Conservation (phyloP, 495 filamentous ascomycete genomes). For the Neurospora tetrasperma region DNA sequence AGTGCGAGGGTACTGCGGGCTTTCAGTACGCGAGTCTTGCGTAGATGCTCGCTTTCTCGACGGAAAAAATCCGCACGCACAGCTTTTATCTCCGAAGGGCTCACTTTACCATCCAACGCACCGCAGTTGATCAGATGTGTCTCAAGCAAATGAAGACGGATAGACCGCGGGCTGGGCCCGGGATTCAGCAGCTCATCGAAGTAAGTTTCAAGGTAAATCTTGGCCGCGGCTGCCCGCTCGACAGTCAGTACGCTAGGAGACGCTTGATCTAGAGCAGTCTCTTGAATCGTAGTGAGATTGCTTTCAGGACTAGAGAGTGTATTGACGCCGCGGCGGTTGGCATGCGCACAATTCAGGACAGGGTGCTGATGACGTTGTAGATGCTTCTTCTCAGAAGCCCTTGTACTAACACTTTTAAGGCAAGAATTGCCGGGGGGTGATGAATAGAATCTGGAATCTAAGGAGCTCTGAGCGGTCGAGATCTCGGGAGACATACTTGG, state of each 20-base stretch:
- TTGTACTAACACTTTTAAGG: slow-evolving; percentile 1
- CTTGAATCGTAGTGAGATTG: slow-evolving; percentile 32
- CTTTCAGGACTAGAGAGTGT: slow-evolving; percentile 20
- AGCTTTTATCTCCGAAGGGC: slow-evolving; percentile 44
- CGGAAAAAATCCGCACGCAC: slow-evolving; percentile 48
- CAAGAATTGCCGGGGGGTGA: slow-evolving; percentile 2
- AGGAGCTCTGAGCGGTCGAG: slow-evolving; percentile 31
- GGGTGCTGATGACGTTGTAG: slow-evolving; percentile 1
- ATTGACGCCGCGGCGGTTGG: slow-evolving; percentile 15
- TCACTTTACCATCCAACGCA: slow-evolving; percentile 25
- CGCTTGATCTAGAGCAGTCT: slow-evolving; percentile 24
- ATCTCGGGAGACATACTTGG: slow-evolving; percentile 7
- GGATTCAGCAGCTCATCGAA: slow-evolving; percentile 54
- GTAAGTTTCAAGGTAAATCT: slow-evolving; percentile 77
- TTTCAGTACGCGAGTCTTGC: slow-evolving; percentile 61
- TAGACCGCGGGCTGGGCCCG: slow-evolving; percentile 41
- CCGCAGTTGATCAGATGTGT: slow-evolving; percentile 39
- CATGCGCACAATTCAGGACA: not conserved
- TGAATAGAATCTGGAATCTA: slow-evolving; percentile 28
- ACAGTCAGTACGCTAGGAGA: slow-evolving; percentile 62
- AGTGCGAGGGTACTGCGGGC: slow-evolving; percentile 39
- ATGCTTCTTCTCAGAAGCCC: slow-evolving; percentile 13
- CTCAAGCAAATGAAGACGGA: slow-evolving; percentile 61
- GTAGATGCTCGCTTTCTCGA: slow-evolving; percentile 66
- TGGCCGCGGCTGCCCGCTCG: slow-evolving; percentile 68